Evolutionary conservation across 495 filamentous ascomycete species (phyloP), one percentile per base, ranked within the genome.

Genomic region (Xylaria grammica): DNA sequence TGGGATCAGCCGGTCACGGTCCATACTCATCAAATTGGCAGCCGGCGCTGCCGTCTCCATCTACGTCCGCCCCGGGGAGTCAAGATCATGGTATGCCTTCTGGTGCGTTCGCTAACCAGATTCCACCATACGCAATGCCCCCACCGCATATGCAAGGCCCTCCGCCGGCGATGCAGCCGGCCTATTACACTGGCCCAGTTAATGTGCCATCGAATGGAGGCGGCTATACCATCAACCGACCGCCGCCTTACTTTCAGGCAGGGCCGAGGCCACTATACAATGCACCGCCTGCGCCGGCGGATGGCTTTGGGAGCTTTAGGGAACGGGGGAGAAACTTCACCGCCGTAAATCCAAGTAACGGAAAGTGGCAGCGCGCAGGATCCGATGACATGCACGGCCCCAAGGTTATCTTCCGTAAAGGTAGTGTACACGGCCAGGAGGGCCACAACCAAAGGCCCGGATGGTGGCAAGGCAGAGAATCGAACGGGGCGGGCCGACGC

Each of bases 311-410:
- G 13, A 7, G 32, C 9, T 29, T 20, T 19, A 13, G 22, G 4
- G 29, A 60, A 19, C 56, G 42, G 0, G 40, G 13, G 26, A 60
- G 19, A 7, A 46, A 26, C 45, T 8, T 36, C 15, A 27, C 34
- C 48, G 3, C 32, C 11, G 24, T 9, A 49, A 26, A 29, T 20
- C 29, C 34, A 6, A 32, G 22, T 17, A 55, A 34, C 10, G 68
- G 68, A 20, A 51, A 30, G 19, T 71, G 69, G 69, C 24, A 64
- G 24, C 46, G 40, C 2, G 26, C 24, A 7, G 65, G 69, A 17
- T 38, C 50, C 3, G 50, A 66, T n/a, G 36, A 65, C 1, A 42
- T 71, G 3, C 69, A 71, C 32, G 69, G 69, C 3, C 69, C 69
- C 15, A 66, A 32, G n/a, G 46, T 48, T 19, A 32, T 68, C 29